Conservation (phyloP, 2,329 filamentous ascomycete genomes). For the Calonectria pteridis region DNA sequence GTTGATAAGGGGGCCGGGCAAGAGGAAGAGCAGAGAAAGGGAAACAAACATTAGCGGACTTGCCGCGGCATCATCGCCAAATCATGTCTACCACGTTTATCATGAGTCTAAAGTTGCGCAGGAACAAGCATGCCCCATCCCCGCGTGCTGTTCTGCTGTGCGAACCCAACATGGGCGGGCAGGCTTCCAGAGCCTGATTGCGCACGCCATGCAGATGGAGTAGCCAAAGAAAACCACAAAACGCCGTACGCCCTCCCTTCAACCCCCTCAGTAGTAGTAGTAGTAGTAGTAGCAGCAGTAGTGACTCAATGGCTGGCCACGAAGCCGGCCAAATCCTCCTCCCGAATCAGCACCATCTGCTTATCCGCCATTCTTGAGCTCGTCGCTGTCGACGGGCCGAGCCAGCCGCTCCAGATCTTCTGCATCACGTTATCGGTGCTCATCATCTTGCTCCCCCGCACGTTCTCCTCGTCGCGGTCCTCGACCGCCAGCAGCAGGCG, state of each 20-base stretch:
- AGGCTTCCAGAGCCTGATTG: conserved; percentile 22
- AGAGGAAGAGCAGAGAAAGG: not conserved
- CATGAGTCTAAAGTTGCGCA: not conserved
- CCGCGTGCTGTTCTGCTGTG: not conserved
- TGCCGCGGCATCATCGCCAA: not conserved
- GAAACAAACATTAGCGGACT: not conserved
- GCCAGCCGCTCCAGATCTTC: conserved; percentile 63
- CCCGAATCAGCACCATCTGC: conserved; percentile 59
- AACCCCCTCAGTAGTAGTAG: not conserved
- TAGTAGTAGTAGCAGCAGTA: too few species aligned
- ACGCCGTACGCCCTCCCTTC: not conserved
- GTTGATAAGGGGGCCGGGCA: not conserved
- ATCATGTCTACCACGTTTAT: not conserved
- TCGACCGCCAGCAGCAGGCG: conserved; percentile 57
- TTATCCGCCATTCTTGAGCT: conserved; percentile 56
- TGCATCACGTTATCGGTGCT: conserved; percentile 56
- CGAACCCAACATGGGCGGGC: not conserved
- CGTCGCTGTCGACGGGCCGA: conserved; percentile 54
- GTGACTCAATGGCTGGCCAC: conserved; percentile 34
- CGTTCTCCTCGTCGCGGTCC: conserved; percentile 52
- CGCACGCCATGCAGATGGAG: not conserved
- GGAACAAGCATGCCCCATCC: not conserved
- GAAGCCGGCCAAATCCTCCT: conserved; percentile 55
- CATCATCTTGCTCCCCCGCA: conserved; percentile 45
- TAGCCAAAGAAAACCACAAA: not conserved